Conservation (phyloP, 2,329 filamentous ascomycete genomes). For the Monosporascus sp. region DNA sequence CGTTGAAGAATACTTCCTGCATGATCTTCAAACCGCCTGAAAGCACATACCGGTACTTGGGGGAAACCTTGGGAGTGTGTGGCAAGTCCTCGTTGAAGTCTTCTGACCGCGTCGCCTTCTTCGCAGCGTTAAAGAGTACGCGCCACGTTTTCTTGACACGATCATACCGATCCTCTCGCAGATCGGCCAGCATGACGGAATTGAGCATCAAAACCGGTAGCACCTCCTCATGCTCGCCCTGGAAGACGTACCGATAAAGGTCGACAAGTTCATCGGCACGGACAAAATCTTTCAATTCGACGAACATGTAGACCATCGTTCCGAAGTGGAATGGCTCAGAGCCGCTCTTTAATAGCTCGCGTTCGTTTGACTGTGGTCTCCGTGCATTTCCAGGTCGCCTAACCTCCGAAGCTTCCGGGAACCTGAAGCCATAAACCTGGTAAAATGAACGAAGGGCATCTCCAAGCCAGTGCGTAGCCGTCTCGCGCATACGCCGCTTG, state of each 20-base stretch:
- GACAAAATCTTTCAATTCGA: constrained; percentile 41
- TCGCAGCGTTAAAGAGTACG: constrained; percentile 49
- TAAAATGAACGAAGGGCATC: constrained; percentile 31
- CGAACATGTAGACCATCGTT: constrained; percentile 36
- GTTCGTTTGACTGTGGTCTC: neutral
- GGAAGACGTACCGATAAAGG: constrained; percentile 42
- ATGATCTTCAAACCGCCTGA: constrained; percentile 45
- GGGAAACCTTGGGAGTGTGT: constrained; percentile 38
- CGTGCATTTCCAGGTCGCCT: neutral
- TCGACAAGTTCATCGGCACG: constrained; percentile 54
- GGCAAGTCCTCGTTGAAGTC: constrained; percentile 14
- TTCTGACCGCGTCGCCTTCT: constrained; percentile 34
- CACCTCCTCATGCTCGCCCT: constrained; percentile 26
- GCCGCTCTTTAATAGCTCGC: constrained; percentile 13
- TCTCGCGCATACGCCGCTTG: constrained; percentile 8
- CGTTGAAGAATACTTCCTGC: constrained; percentile 37
- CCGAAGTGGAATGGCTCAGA: constrained; percentile 30
- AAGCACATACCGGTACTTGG: constrained; percentile 48
- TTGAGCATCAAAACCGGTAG: constrained; percentile 53
- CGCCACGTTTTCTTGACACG: constrained; percentile 64
- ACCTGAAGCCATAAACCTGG: constrained; percentile 18
- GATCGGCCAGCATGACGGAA: constrained; percentile 63
- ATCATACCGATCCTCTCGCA: constrained; percentile 50
- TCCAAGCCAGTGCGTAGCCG: constrained; percentile 23
- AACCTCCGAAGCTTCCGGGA: neutral